These are phyloP conservation scores for Trametes polyzona DNA, from an alignment of 1,284 basidiomycete species.

Conservation along the genomic window DNA sequence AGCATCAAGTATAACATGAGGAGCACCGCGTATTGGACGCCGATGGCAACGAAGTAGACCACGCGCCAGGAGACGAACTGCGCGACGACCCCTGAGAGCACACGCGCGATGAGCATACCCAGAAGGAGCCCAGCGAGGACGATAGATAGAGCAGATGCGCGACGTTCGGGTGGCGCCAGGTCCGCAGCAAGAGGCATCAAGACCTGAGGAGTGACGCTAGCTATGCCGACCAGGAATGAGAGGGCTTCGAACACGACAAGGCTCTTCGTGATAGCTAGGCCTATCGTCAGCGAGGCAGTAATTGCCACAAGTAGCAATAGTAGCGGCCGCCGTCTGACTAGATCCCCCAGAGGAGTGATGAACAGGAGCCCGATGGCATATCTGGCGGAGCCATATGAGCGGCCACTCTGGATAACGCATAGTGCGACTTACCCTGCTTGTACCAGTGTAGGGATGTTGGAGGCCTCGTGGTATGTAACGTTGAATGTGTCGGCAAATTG, in stretches of 20 bases:
- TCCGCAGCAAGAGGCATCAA: slow-evolving; percentile 59
- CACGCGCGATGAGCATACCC: slow-evolving; percentile 53
- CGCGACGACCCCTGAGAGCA: slow-evolving; percentile 52
- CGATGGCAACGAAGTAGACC: slow-evolving; percentile 51
- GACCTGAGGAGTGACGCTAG: slow-evolving; percentile 46
- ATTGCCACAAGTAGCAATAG: slow-evolving; percentile 46
- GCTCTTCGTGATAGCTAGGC: slow-evolving; percentile 47
- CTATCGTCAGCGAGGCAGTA: slow-evolving; percentile 47
- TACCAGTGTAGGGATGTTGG: slow-evolving; percentile 55
- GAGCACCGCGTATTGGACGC: slow-evolving; percentile 42
- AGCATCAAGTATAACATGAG: slow-evolving; percentile 46
- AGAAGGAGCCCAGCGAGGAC: slow-evolving; percentile 53
- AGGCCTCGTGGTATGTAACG: slow-evolving; percentile 60
- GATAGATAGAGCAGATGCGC: slow-evolving; percentile 54
- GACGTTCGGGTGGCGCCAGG: slow-evolving; percentile 50
- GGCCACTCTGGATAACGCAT: background rate
- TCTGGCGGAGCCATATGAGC: slow-evolving; percentile 25
- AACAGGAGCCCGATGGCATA: slow-evolving; percentile 54
- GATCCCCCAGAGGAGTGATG: slow-evolving; percentile 56
- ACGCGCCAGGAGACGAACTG: slow-evolving; percentile 50
- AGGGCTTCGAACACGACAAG: slow-evolving; percentile 49
- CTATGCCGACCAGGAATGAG: slow-evolving; percentile 49
- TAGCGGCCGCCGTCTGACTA: slow-evolving; percentile 53
- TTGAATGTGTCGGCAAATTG: slow-evolving; percentile 57
- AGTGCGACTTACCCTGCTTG: slow-evolving; percentile 46